Evolutionary conservation across 208 protist species (phyloP), one percentile per base, ranked within the genome.

Genomic region (Trypanosoma scelopori): DNA sequence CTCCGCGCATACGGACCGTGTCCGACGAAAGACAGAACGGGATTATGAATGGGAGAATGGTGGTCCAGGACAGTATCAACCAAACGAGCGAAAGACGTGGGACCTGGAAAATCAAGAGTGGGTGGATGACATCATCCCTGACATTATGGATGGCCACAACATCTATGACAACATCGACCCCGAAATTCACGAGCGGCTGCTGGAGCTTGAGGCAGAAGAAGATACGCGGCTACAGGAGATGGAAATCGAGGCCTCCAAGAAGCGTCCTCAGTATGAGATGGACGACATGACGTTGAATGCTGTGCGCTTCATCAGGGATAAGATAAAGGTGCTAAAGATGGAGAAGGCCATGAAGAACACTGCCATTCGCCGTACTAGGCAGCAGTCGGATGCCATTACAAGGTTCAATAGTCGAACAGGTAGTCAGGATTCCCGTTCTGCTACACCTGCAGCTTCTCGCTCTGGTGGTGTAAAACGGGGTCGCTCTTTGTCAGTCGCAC

Each of bases 101-200:
- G 79, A 94, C 45, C 77, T 99, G 23, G 87, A 94, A 51, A 79
- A 99, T 65, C 84, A 93, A 5, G 97, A 98, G 49, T 99, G 98
- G 98, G 94, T 93, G 25, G 92, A 98, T 41, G 99, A 99, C 75
- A 87, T 91, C 47, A 98, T 99, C 48, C 99, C 99, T 2, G 98
- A 99, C 76, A 99, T 99, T 73, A 97, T 99, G 82, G 95, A 99
- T 70, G 99, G 99, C 48, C 98, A 99, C 81, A 99, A 99, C 78
- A 98, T 99, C 75, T 90, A 94, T 42, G 99, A 99, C 84, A 99
- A 98, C 76, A 94, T 99, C 59, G 99, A 99, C 76, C 97, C 98
- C 12, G 98, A 99, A 39, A 99, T 99, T 80, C 84, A 96, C 56
- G 78, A 97, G 61, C 85, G 85, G 39, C 77, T 98, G 11, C 46